Conservation (phyloP, 129 eudicot species). For the Centella asiatica region DNA sequence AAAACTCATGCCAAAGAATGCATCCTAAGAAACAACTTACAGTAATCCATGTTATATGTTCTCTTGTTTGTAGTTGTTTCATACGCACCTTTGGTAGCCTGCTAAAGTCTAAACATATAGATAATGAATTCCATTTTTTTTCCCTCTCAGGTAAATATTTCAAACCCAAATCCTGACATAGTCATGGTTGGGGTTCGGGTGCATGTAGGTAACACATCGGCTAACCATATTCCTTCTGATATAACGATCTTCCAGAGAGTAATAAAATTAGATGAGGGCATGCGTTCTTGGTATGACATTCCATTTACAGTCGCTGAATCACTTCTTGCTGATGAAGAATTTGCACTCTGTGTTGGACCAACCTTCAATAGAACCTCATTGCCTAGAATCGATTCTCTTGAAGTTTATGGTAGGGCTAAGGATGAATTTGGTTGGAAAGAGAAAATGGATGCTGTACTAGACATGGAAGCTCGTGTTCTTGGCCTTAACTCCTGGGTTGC, state of each 20-base stretch:
- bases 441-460: constrained; percentile 93
- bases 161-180: constrained; percentile 89
- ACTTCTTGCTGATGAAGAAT: constrained; percentile 95
- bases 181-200: constrained; percentile 97
- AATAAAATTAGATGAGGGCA: constrained; percentile 87
- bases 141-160: constrained; percentile 59
- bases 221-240: constrained; percentile 92
- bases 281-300: constrained; percentile 97
- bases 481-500: constrained; percentile 59
- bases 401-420: constrained; percentile 91
- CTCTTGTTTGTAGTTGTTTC: background rate
- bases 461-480: constrained; percentile 94
- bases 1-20: too few species aligned
- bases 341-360: constrained; percentile 61
- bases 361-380: constrained; percentile 68
- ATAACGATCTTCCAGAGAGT: constrained; percentile 87
- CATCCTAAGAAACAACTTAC: too few species aligned
- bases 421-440: constrained; percentile 99
- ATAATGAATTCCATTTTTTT: background rate
- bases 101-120: background rate
- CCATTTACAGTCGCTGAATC: constrained; percentile 98
- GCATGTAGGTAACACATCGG: constrained; percentile 91
- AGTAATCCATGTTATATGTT: too few species aligned
- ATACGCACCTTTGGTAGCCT: background rate
- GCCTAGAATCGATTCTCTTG: constrained; percentile 84